Conservation (phyloP, 352 stramenopile genomes). For the Phytophthora pini region DNA sequence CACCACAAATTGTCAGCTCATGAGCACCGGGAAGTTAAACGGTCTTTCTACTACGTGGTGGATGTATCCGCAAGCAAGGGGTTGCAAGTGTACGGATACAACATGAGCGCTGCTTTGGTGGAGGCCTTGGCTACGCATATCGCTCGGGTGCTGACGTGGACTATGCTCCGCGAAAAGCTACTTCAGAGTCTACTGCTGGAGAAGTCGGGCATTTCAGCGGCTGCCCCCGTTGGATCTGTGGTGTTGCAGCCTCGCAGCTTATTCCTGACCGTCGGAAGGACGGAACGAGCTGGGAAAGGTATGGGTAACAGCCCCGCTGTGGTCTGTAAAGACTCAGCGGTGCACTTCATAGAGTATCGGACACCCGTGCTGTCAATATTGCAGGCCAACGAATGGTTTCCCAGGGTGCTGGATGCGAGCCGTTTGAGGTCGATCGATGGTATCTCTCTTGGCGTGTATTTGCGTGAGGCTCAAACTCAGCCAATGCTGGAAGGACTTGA, state of each 20-base stretch:
- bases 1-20: constrained; percentile 18
- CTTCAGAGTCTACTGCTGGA: constrained; percentile 67
- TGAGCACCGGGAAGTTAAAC: constrained; percentile 35
- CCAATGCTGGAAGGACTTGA: constrained; percentile 33
- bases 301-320: constrained; percentile 37
- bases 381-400: constrained; percentile 49
- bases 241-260: constrained; percentile 74
- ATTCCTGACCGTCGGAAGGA: constrained; percentile 37
- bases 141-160: constrained; percentile 74
- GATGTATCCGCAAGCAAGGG: constrained; percentile 69
- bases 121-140: constrained; percentile 63
- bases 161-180: constrained; percentile 67
- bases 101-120: constrained; percentile 70
- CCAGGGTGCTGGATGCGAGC: constrained; percentile 50
- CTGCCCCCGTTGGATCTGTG: constrained; percentile 49
- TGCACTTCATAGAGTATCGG: constrained; percentile 71
- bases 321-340: constrained; percentile 57
- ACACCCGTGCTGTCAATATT: constrained; percentile 53
- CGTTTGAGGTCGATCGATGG: constrained; percentile 55
- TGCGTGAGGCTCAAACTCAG: constrained; percentile 65
- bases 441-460: constrained; percentile 56
- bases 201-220: constrained; percentile 55
- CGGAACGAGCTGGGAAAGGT: constrained; percentile 42
- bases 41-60: constrained; percentile 80
- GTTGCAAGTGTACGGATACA: constrained; percentile 76